These are phyloP conservation scores for Phaeodactylum tricornutum DNA, from an alignment of 108 stramenopile genomes.

Conservation along the genomic window DNA sequence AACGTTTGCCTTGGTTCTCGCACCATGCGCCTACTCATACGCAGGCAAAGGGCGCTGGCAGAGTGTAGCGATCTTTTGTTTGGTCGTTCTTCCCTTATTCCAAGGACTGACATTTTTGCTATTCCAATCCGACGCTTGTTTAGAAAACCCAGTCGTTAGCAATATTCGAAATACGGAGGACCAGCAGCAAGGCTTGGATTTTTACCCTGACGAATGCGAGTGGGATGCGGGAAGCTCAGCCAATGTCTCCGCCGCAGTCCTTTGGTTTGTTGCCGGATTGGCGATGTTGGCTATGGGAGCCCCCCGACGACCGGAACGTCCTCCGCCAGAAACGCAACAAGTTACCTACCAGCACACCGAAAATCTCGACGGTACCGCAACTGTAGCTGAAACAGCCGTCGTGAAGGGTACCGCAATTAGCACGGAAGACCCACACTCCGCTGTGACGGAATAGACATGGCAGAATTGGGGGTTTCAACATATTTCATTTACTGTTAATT, in stretches of 20 bases:
- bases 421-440: no score
- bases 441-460: no score
- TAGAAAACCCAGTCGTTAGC: constrained; percentile 7
- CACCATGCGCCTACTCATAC: not conserved
- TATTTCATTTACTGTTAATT: no score
- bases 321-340: constrained; percentile 5
- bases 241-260: constrained; percentile 7
- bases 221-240: constrained; percentile 7
- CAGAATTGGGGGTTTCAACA: no score
- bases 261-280: constrained; percentile 11
- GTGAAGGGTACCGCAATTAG: constrained; percentile 1
- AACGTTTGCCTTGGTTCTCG: not conserved
- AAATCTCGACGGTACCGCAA: constrained; percentile 1
- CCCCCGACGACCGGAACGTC: not conserved
- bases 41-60: no score
- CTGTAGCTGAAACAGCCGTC: constrained; percentile 1
- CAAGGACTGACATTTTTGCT: constrained; percentile 19
- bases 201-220: not conserved
- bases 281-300: constrained; percentile 6
- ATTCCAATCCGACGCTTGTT: constrained; percentile 12
- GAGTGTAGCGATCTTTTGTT: not conserved
- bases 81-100: constrained; percentile 16
- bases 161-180: not conserved
- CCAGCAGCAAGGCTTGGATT: not conserved
- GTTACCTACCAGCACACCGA: constrained; percentile 7